Base-by-base conservation (phyloP, 371 early-diverging fungal genomes). In the Rhizomucor miehei region DNA sequence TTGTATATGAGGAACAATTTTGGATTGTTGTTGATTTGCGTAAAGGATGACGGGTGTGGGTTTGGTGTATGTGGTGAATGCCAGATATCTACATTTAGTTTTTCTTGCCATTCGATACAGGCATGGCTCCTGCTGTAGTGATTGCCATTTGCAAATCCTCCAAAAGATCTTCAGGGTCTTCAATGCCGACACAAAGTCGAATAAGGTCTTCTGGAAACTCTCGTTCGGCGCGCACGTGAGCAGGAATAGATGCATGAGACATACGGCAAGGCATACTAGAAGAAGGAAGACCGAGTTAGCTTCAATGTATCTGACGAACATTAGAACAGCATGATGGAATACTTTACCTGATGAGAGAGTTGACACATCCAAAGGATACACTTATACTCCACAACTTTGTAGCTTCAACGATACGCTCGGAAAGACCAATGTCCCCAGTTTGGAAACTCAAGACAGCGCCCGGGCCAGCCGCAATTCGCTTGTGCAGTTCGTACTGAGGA, bases 201-300 rank as follows among this genome's bases (percentile, higher is more conserved):
- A 98, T 93, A 57, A 98, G 67, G 73, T 95, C 96, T 74, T 97
- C 98, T 6, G 95, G 92, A 53, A 98, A 71, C 5, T 77, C 84
- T 19, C 95, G 83, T 60, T 84, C 92, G 62, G 87, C 84, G 46
- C 99, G 84, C 11, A 95, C 82, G 52, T 89, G 84, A 10, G 90
- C 92, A 12, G 97, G 95, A 34, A 98, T 95, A 52, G 93, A 91
- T 25, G 97, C 94, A 60, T 98, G 99, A 0, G 95, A 93, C 99
- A 98, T 98, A 61, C 89, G 80, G 67, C 95, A 95, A 14, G 97
- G 97, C 95, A 97, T 94, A 66, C 94, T 88, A 66, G 25, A 51
- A 39, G 38, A n/a, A 39, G 20, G 44, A 41, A 51, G 1, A 29
- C 17, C 12, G 23, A 25, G 38, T 41, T n/a, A n/a, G n/a, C n/a